Percentiles rank a stretch among this genome's conserved stretches.
Evolutionary conservation across 2,329 filamentous ascomycete genomes (phyloP).

Genomic region (Fusarium sororula): DNA sequence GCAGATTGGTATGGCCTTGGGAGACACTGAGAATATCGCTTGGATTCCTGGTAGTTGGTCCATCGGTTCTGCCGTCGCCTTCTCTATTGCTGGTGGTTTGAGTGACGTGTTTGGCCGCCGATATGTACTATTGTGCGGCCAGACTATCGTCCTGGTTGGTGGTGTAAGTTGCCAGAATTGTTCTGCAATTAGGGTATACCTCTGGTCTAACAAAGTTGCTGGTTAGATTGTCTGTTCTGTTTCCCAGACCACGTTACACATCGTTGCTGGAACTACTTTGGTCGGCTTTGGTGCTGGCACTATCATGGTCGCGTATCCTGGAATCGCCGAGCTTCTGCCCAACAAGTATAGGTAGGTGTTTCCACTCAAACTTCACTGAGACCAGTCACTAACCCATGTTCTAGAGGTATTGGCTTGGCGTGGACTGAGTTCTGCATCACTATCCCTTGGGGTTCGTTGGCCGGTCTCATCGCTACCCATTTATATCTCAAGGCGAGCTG

Average conservation of each 20-base stretch:
- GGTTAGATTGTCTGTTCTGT: constrained; percentile 2
- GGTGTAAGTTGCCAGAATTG: neutral
- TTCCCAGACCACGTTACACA: neutral
- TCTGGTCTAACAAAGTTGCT: neutral
- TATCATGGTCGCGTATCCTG: constrained; percentile 9
- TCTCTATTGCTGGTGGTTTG: constrained; percentile 2
- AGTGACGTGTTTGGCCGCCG: constrained; percentile 12
- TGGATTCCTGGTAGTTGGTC: constrained; percentile 17
- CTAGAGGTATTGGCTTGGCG: constrained; percentile 3
- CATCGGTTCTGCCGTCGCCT: constrained; percentile 1
- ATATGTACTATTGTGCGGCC: neutral
- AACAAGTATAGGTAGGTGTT: constrained; percentile 3
- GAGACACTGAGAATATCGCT: neutral
- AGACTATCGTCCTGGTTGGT: neutral
- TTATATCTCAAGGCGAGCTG: constrained; percentile 5
- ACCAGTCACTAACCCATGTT: rapidly evolving
- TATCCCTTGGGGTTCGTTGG: neutral
- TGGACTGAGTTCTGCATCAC: constrained; percentile 16
- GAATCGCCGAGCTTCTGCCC: constrained; percentile 2
- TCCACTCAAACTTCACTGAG: rapidly evolving
- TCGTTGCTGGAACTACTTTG: constrained; percentile 6
- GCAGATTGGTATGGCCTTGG: constrained; percentile 1
- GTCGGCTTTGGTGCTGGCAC: constrained; percentile 5
- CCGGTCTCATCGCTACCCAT: constrained; percentile 2
- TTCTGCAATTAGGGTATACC: rapidly evolving